phyloP scores from a whole-genome alignment of 2,329 filamentous ascomycete genomes.

The Colletotrichum scovillei region DNA sequence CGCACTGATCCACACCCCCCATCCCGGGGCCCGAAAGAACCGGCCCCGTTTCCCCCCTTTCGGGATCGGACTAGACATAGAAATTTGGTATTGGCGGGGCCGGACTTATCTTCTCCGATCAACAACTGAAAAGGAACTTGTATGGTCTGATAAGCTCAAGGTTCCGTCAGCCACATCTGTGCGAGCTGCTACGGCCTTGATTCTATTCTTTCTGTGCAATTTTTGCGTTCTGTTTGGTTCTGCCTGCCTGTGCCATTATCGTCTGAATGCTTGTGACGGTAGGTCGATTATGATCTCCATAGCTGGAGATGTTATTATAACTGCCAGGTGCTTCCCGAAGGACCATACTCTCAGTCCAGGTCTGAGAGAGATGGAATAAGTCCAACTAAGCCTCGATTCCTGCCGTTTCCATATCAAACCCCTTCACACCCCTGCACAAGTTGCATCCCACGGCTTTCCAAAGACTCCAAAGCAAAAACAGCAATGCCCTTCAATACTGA shows the following conservation, averaged over 20 bases:
- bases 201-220: not conserved
- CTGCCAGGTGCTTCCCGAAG: not conserved
- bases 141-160: not conserved
- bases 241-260: not conserved
- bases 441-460: not conserved
- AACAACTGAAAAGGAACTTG: too few species aligned
- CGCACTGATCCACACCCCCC: not conserved
- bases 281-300: not conserved
- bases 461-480: not conserved
- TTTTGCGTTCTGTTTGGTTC: not conserved
- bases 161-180: not conserved
- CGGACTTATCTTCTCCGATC: not conserved
- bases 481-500: slow-evolving; percentile 54
- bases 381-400: not conserved
- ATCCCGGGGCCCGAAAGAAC: not conserved
- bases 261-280: not conserved
- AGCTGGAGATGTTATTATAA: not conserved
- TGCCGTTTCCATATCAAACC: not conserved
- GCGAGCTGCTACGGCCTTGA: not conserved
- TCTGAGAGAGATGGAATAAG: not conserved
- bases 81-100: not conserved
- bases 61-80: not conserved
- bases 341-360: not conserved
- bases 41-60: not conserved
- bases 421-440: not conserved